These are phyloP conservation scores for Simplicillium sp. DNA, from an alignment of 2,329 filamentous ascomycete genomes.

Conservation along the genomic window DNA sequence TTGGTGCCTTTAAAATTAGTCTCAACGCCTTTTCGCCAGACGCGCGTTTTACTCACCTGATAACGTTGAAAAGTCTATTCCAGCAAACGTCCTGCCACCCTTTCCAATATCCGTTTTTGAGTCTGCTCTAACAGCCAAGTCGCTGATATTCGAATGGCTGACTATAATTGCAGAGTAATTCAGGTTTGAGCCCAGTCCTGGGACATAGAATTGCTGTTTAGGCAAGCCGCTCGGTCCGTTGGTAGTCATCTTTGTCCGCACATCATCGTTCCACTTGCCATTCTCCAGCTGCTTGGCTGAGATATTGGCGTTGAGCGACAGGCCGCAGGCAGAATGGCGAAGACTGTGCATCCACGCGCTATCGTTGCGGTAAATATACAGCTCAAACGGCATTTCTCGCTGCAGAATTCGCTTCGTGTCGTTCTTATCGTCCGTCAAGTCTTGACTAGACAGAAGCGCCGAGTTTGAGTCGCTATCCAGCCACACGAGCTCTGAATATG, in stretches of 20 bases:
- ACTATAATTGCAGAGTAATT: slow-evolving; percentile 67
- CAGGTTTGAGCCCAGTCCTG: slow-evolving; percentile 61
- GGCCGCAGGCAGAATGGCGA: slow-evolving; percentile 72
- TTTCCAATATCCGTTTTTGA: slow-evolving; percentile 43
- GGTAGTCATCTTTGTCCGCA: slow-evolving; percentile 57
- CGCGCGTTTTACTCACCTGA: slow-evolving; percentile 43
- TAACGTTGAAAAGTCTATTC: slow-evolving; percentile 70
- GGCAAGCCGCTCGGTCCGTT: slow-evolving; percentile 57
- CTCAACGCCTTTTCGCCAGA: no score
- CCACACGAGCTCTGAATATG: slow-evolving; percentile 51
- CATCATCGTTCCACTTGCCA: slow-evolving; percentile 27
- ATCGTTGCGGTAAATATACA: slow-evolving; percentile 64
- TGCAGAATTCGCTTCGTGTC: slow-evolving; percentile 45
- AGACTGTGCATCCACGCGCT: slow-evolving; percentile 57
- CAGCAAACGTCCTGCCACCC: slow-evolving; percentile 67
- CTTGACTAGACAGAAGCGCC: slow-evolving; percentile 69
- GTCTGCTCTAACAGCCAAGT: no score
- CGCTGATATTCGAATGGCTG: slow-evolving; percentile 18
- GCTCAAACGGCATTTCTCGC: slow-evolving; percentile 53
- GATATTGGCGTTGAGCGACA: slow-evolving; percentile 57
- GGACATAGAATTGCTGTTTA: slow-evolving; percentile 83
- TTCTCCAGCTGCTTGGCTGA: slow-evolving; percentile 44
- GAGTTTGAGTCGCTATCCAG: slow-evolving; percentile 78
- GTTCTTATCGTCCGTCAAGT: slow-evolving; percentile 52
- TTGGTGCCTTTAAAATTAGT: slow-evolving; percentile 49